Base-by-base conservation (phyloP, 176 grass and related monocot genomes). In the Oryza australiensis region DNA sequence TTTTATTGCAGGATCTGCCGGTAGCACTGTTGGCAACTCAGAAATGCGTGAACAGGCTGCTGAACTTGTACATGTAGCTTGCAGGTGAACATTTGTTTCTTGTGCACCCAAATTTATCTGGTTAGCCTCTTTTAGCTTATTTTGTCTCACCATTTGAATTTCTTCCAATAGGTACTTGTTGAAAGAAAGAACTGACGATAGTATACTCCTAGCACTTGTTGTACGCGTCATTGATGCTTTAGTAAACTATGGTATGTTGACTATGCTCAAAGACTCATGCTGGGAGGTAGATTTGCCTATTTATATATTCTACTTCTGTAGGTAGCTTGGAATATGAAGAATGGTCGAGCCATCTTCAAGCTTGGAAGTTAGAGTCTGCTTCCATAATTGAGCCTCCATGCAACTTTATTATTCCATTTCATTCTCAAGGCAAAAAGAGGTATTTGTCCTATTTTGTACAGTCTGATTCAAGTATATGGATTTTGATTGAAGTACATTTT, bases 21-120 rank as follows among this genome's bases (percentile, higher is more conserved):
- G 95, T 78, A 68, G 88, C 35, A 86, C 82, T 72, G 80, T 95
- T 66, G 95, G 95, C 40, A 91, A 85, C 77, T 86, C 95, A 78
- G 95, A 98, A 88, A 91, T 98, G 88, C 91, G 95, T 64, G 95
- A 98, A 81, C 95, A 86, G 86, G 92, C 88, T 80, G 92, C 92
- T 86, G 89, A 93, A 75, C 34, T 87, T 76, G 85, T 95, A 81
- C 95, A 98, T 40, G 22, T 69, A 82, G 91, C 90, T 81, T 95
- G 92, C 95, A 95, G 88, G 95, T 95, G 80, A 81, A 57, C 18
- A 22, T 87, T 73, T 74, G 49, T 72, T 77, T 70, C 63, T 66
- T 79, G 41, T 15, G 28, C 60, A 38, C 85, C 32, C 12, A 40
- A 11, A 24, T 70, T 81, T 55, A 71, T 70, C 85, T 78, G 26